phyloP scores from a whole-genome alignment of 768 basidiomycete genomes.

The Coprinopsis strossmayeri region DNA sequence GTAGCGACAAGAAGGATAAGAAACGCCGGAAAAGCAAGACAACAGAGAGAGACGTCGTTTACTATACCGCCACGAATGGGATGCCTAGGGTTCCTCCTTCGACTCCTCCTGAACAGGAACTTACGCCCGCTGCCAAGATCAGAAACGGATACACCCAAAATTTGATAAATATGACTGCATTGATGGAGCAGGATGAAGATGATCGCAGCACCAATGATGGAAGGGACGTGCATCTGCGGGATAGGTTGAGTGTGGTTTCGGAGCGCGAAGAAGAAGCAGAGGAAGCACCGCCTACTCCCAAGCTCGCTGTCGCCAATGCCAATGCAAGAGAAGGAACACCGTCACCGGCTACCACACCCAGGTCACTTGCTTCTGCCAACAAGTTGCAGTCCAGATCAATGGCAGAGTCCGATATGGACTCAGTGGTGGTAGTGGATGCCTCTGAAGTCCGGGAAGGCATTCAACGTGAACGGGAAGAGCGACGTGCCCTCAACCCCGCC shows the following conservation, averaged over 20 bases:
- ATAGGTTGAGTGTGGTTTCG: constrained; percentile 18
- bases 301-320: too few relatives aligned
- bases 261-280: constrained; percentile 22
- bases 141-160: too few relatives aligned
- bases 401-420: not conserved
- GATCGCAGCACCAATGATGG: too few relatives aligned
- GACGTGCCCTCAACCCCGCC: too few relatives aligned
- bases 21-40: constrained; percentile 2
- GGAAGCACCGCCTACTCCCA: constrained; percentile 11
- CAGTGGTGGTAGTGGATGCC: not conserved
- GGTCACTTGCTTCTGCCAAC: not conserved
- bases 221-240: too few relatives aligned
- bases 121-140: too few relatives aligned
- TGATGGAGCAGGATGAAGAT: too few relatives aligned
- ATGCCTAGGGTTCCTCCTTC: constrained; percentile 9
- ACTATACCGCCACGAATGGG: constrained; percentile 11
- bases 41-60: constrained; percentile 13
- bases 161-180: too few relatives aligned
- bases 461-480: too few relatives aligned
- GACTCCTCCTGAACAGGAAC: not conserved
- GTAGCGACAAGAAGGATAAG: constrained; percentile 3
- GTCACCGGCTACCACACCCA: too few relatives aligned
- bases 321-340: too few relatives aligned
- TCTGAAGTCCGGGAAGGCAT: not conserved
- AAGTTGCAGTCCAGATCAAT: not conserved